Evolutionary conservation across 805 yeast genomes (phyloP).

Genomic region (Brettanomyces naardenensis): DNA sequence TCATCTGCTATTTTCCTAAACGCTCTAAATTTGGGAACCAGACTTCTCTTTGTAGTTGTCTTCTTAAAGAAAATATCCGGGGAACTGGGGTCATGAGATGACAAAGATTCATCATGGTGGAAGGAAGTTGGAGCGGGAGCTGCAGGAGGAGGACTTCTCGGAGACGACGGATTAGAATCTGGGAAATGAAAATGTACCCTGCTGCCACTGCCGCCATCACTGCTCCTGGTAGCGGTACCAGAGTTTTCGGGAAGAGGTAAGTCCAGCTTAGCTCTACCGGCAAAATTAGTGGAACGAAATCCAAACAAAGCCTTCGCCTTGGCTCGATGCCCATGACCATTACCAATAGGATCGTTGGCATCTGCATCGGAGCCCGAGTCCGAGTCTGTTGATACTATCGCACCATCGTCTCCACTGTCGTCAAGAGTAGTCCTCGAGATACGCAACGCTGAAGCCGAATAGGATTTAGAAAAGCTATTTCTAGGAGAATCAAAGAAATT

Average conservation of each 20-base stretch:
- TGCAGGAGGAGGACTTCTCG: background rate
- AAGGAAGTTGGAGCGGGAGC: background rate
- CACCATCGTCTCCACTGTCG: conserved; percentile 5
- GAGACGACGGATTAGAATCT: conserved; percentile 1
- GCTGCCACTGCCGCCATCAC: background rate
- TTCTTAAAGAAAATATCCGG: conserved; percentile 22
- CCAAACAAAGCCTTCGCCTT: background rate
- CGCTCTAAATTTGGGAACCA: conserved; percentile 28
- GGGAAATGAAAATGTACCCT: background rate
- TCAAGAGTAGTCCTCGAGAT: conserved; percentile 13
- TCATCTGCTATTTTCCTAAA: conserved; percentile 28
- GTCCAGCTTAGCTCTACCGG: no score
- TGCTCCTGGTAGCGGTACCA: no score
- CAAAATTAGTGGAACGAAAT: background rate
- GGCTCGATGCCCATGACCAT: background rate
- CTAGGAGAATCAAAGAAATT: conserved; percentile 16
- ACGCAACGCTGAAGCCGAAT: conserved; percentile 14
- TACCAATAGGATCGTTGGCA: background rate
- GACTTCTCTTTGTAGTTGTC: conserved; percentile 19
- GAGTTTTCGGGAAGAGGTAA: no score
- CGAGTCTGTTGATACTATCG: conserved; percentile 5
- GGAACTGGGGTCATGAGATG: background rate
- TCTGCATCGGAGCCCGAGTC: conserved; percentile 1
- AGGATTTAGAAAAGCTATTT: conserved; percentile 11
- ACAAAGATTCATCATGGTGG: background rate